A percentile compares a stretch with the other conserved stretches of the same genome.
Evolutionary conservation across 2,329 filamentous ascomycete genomes (phyloP).

Genomic region (Epichloe festucae): DNA sequence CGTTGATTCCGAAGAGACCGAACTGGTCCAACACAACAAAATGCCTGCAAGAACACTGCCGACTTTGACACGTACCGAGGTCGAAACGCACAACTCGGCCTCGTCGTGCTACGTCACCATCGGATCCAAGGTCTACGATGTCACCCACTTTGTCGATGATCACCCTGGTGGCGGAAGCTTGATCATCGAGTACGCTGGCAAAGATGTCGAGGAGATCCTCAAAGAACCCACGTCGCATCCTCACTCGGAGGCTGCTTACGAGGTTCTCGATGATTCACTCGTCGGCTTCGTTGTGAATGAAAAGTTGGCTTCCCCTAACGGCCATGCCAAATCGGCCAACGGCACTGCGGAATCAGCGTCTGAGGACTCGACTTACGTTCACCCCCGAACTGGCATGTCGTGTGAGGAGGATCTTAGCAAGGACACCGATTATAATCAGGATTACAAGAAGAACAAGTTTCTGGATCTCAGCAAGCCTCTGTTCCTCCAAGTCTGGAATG

Average conservation of each 20-base stretch:
- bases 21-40: neutral
- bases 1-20: neutral
- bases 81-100: conserved; percentile 64
- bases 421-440: conserved; percentile 63
- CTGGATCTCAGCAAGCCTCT: conserved; percentile 78
- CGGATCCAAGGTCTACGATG: conserved; percentile 83
- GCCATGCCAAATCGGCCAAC: conserved; percentile 14
- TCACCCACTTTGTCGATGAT: conserved; percentile 79
- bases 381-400: conserved; percentile 74
- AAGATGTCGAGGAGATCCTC: conserved; percentile 73
- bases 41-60: conserved; percentile 79
- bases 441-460: conserved; percentile 89
- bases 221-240: conserved; percentile 70
- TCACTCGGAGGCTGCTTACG: conserved; percentile 90
- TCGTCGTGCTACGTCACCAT: conserved; percentile 90
- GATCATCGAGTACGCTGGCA: conserved; percentile 79
- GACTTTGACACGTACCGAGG: conserved; percentile 67
- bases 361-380: conserved; percentile 22
- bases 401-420: conserved; percentile 73
- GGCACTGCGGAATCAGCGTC: conserved; percentile 13
- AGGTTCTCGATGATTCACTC: conserved; percentile 77
- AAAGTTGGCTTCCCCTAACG: conserved; percentile 26
- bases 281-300: conserved; percentile 65
- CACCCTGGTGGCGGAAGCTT: conserved; percentile 86
- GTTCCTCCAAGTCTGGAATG: conserved; percentile 75